Percentiles rank a stretch among this genome's conserved stretches.
phyloP scores from a whole-genome alignment of 257 asterid species.

The Solanum lignicaule region DNA sequence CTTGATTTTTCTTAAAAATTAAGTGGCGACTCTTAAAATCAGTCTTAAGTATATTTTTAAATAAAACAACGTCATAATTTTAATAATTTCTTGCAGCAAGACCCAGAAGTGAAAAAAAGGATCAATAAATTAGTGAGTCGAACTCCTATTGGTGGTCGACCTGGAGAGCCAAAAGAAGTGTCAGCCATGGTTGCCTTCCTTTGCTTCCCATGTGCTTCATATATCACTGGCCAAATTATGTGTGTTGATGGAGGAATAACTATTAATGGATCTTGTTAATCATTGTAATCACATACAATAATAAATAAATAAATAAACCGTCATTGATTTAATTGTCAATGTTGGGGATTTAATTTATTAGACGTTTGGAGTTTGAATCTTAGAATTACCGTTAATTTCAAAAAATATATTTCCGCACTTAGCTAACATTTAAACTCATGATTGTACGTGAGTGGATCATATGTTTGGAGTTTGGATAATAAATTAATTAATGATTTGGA shows the following conservation, averaged over 20 bases:
- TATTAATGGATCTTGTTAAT: not conserved
- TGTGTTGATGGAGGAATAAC: not conserved
- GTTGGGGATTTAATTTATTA: not conserved
- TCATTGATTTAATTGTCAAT: not conserved
- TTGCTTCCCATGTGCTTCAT: not conserved
- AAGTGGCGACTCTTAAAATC: no score
- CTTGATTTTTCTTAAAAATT: no score
- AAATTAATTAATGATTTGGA: not conserved
- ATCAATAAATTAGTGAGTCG: not conserved
- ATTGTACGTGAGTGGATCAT: no score
- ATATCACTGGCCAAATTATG: not conserved
- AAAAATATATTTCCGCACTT: no score
- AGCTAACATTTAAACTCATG: no score
- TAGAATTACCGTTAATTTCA: no score
- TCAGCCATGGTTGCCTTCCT: not conserved
- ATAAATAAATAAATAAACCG: not conserved
- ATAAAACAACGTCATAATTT: no score
- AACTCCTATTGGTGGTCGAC: constrained; percentile 8
- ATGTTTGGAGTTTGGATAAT: not conserved
- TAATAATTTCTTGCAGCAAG: not conserved
- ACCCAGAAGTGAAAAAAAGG: not conserved
- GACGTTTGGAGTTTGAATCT: no score
- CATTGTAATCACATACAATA: not conserved
- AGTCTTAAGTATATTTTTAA: no score
- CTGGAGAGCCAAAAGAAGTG: not conserved